These are phyloP conservation scores for Tillandsia leiboldiana DNA, from an alignment of 176 grass and related monocot genomes.

Conservation along the genomic window DNA sequence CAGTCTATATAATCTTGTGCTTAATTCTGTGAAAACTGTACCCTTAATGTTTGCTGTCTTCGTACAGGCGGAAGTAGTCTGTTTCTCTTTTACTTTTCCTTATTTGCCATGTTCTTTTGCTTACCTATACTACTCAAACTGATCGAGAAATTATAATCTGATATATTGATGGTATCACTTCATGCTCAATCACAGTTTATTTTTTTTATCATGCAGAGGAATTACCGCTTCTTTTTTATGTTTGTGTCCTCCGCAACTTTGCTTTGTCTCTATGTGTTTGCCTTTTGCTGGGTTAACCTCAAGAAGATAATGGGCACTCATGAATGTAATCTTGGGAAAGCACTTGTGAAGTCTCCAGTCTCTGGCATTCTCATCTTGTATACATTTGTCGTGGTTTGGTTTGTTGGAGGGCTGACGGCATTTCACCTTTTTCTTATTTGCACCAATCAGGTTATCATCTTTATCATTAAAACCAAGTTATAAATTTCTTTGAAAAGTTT, in stretches of 20 bases:
- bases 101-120: background rate
- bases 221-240: slow-evolving; percentile 38
- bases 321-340: slow-evolving; percentile 27
- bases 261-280: slow-evolving; percentile 30
- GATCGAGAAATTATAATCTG: too few relatives aligned
- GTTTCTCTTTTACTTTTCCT: background rate
- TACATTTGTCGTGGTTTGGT: slow-evolving; percentile 31
- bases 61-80: background rate
- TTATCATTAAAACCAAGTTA: too few relatives aligned
- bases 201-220: slow-evolving; percentile 28
- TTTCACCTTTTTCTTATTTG: slow-evolving; percentile 35
- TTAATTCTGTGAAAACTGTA: background rate
- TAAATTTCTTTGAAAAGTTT: too few relatives aligned
- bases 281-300: slow-evolving; percentile 25
- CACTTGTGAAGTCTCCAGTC: slow-evolving; percentile 25
- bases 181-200: background rate
- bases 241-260: slow-evolving; percentile 30
- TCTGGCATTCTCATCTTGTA: slow-evolving; percentile 31
- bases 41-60: background rate
- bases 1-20: background rate
- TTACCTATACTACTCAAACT: background rate
- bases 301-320: slow-evolving; percentile 19
- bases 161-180: background rate
- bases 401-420: slow-evolving; percentile 28
- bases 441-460: slow-evolving; percentile 30